Base-by-base conservation (phyloP, 2,329 filamentous ascomycete genomes). In the Drechmeria coniospora region DNA sequence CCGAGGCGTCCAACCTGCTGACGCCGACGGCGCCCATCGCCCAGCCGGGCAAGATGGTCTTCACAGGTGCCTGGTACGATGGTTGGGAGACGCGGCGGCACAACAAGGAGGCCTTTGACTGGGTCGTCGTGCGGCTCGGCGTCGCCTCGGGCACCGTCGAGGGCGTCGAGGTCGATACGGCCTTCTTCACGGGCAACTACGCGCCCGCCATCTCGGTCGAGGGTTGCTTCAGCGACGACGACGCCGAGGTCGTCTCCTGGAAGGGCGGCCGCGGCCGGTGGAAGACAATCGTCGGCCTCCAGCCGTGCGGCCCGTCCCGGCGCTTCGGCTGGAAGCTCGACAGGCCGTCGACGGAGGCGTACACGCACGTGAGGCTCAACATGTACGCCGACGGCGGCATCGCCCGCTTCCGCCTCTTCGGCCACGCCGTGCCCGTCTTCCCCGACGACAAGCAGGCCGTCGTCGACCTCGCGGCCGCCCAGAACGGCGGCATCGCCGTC, bases 331-430 rank as follows among this genome's bases (percentile, higher is more conserved):
- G 80, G 81, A 65, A 69, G 44, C 59, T 87, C 11, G 54, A 61
- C 11, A 45, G 46, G 12, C 63, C 65, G 13, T 73, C 69, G 0
- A 53, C 56, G 19, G 79, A 79, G 51, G 67, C 73, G 29, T 86
- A 79, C 53, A 86, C 80, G 0, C 80, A 90, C 48, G 77, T 86
- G 22, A 61, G 79, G 19, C 59, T 90, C 30, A 79, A 81, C 49
- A 86, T 86, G 81, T 86, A 82, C 46, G 79, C 81, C 1, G 81
- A 90, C 45, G 81, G 81, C 26, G 81, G 81, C 26, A 87, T 90
- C 43, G 79, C 80, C 21, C 61, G 81, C 28, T 86, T 87, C 56
- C 65, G 79, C 14, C 65, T 87, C 1, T 86, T 78, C 44, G 81
- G 81, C 5, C 66, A 73, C 35, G 80, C 78, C 1, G 67, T 83